These are phyloP conservation scores for Rhynchosporium agropyri DNA, from an alignment of 2,329 filamentous ascomycete species.

Conservation along the genomic window DNA sequence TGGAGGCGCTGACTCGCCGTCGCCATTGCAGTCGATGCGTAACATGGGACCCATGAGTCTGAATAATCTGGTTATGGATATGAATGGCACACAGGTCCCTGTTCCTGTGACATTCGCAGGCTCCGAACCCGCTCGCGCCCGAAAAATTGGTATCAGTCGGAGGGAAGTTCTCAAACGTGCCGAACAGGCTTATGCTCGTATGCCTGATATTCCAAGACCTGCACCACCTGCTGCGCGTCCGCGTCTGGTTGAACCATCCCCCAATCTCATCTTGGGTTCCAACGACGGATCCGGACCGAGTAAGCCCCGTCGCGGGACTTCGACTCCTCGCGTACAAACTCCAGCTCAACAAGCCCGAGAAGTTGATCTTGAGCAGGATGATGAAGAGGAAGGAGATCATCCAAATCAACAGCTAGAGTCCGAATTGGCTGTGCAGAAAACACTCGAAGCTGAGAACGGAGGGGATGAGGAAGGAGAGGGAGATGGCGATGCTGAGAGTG, in stretches of 20 bases:
- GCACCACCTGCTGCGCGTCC: conserved; percentile 40
- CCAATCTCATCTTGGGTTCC: conserved; percentile 45
- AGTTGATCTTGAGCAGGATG: conserved; percentile 42
- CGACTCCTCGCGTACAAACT: conserved; percentile 19
- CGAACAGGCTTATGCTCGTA: conserved; percentile 56
- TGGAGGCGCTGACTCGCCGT: conserved; percentile 47
- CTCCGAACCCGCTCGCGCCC: conserved; percentile 34
- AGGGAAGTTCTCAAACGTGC: conserved; percentile 62
- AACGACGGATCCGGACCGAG: conserved; percentile 28
- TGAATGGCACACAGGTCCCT: conserved; percentile 37
- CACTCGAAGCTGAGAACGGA: conserved; percentile 1
- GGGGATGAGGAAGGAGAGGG: not conserved
- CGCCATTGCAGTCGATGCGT: conserved; percentile 22
- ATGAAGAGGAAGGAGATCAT: conserved; percentile 44
- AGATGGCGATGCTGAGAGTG: conserved; percentile 34
- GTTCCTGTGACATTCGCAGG: conserved; percentile 34
- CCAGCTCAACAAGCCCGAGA: conserved; percentile 43
- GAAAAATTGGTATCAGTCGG: conserved; percentile 39
- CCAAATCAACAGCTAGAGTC: not conserved
- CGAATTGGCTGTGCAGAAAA: conserved; percentile 2
- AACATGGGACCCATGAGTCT: conserved; percentile 40
- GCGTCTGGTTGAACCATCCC: conserved; percentile 41
- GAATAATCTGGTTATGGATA: conserved; percentile 41
- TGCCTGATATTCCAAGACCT: conserved; percentile 41
- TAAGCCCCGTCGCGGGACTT: conserved; percentile 9